Evolutionary conservation across 257 asterid genomes (phyloP), one percentile per base, ranked within the genome.

Genomic region (Primulina huaijiensis): DNA sequence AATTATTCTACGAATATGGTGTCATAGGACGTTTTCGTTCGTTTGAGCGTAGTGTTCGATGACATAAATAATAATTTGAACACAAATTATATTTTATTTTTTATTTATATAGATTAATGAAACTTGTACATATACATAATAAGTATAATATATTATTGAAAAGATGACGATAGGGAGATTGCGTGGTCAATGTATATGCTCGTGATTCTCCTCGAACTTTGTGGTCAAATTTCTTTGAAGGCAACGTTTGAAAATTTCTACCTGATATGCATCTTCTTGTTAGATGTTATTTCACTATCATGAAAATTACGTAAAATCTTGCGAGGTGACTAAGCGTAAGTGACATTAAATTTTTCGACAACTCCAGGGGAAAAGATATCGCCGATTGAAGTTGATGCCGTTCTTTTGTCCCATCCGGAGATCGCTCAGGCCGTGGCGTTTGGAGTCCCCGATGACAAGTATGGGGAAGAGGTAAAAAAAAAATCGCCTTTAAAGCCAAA

Each of bases 371-470:
- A 94, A 72, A 94, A 94, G 80, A 91, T 94, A 68, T 94, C 99
- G 31, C 98, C 99, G 5, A 94, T 94, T 74, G 99, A 91, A 85
- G 96, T 89, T 62, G 99, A 94, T 59, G 81, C 97, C 1, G 92
- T 89, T 55, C 91, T 94, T 25, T 75, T 88, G 74, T 86, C 99
- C 34, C 97, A 91, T 82, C 89, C 97, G 2, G 95, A 86, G 60
- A 58, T 94, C 73, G 87, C 95, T 57, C 88, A 91, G 78, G 98
- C 90, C 17, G 98, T 94, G 62, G 92, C 97, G 33, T 94, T 94
- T 60, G 99, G 97, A 58, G 94, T 91, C 61, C 98, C 99, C 0
- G 99, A 94, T 71, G 98, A 91, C 64, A 94, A 94, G 79, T 94
- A 91, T 76, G 98, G 99, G 14, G 99, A 94, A 83, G 99, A 94